A percentile compares a stretch with the other conserved stretches of the same genome.
Conservation (phyloP, 139 green algal species). For the Tetratostichococcus sp. region DNA sequence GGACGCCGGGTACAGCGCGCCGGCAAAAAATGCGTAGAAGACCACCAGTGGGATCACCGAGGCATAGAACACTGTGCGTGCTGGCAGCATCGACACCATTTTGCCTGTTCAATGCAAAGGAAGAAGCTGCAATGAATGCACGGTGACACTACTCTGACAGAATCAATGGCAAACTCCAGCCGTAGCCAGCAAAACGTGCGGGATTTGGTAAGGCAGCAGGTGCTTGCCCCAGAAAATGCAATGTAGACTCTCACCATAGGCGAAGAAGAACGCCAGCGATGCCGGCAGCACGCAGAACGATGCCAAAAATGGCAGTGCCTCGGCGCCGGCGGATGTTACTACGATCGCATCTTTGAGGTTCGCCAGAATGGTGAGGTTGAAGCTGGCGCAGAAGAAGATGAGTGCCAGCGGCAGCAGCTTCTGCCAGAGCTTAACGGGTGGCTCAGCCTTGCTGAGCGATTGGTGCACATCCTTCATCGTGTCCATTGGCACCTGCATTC, state of each 20-base stretch:
- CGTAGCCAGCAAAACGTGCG: no score
- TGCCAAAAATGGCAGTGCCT: slow-evolving; percentile 78
- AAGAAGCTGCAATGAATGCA: no score
- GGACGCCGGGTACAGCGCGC: slow-evolving; percentile 65
- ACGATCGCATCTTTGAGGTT: slow-evolving; percentile 76
- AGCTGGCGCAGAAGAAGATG: slow-evolving; percentile 76
- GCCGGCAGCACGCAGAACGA: slow-evolving; percentile 71
- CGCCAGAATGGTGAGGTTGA: slow-evolving; percentile 76
- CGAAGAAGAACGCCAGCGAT: slow-evolving; percentile 70
- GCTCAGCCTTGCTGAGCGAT: slow-evolving; percentile 22
- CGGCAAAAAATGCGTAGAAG: slow-evolving; percentile 73
- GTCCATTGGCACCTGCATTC: slow-evolving; percentile 33
- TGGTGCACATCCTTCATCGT: slow-evolving; percentile 20
- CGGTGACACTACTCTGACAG: no score
- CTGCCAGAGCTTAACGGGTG: slow-evolving; percentile 47
- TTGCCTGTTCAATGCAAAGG: neutral
- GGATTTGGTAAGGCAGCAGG: neutral
- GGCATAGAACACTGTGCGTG: slow-evolving; percentile 60
- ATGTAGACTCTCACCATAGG: slow-evolving; percentile 26
- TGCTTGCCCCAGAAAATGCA: neutral
- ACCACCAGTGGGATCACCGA: slow-evolving; percentile 57
- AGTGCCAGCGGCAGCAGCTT: slow-evolving; percentile 67
- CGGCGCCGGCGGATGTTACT: slow-evolving; percentile 69
- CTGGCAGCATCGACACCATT: neutral
- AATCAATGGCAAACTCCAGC: no score